Percentiles rank a stretch among this genome's conserved stretches.
Conservation (phyloP, 2,329 filamentous ascomycete species). For the Annulohypoxylon truncatum region DNA sequence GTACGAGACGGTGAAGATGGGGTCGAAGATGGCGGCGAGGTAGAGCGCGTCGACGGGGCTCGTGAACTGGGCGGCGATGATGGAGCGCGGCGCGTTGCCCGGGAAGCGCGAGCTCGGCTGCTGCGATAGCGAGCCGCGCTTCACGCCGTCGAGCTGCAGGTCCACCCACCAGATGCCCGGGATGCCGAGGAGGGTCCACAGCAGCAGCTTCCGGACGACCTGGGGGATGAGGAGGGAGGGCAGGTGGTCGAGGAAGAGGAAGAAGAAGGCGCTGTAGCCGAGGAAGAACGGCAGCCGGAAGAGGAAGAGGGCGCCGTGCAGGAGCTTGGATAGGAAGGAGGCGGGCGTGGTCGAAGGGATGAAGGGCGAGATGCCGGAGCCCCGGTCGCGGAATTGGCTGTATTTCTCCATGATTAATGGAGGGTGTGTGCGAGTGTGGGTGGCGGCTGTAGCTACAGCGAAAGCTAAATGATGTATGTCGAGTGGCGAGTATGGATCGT, state of each 20-base stretch:
- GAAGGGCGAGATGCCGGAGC: conserved; percentile 97
- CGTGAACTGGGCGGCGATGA: conserved; percentile 92
- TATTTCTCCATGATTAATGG: conserved; percentile 99
- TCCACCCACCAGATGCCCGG: conserved; percentile 99
- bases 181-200: conserved; percentile 89
- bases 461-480: neutral
- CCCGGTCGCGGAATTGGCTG: conserved; percentile 91
- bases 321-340: conserved; percentile 70
- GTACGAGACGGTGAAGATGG: conserved; percentile 89
- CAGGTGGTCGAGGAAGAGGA: conserved; percentile 84
- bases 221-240: conserved; percentile 63
- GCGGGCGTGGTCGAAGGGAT: conserved; percentile 79
- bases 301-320: conserved; percentile 79
- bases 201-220: conserved; percentile 78
- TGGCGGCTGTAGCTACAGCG: neutral
- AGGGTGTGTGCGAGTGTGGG: neutral
- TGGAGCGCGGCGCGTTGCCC: conserved; percentile 70
- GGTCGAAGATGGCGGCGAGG: conserved; percentile 94
- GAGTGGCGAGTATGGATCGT: neutral
- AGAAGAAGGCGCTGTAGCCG: conserved; percentile 75
- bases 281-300: conserved; percentile 84
- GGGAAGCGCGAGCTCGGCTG: conserved; percentile 81
- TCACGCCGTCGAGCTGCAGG: conserved; percentile 96
- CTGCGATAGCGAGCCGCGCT: conserved; percentile 85
- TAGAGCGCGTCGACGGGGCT: conserved; percentile 94